phyloP scores from a whole-genome alignment of 1,284 basidiomycete species.

The Chondrostereum purpureum region DNA sequence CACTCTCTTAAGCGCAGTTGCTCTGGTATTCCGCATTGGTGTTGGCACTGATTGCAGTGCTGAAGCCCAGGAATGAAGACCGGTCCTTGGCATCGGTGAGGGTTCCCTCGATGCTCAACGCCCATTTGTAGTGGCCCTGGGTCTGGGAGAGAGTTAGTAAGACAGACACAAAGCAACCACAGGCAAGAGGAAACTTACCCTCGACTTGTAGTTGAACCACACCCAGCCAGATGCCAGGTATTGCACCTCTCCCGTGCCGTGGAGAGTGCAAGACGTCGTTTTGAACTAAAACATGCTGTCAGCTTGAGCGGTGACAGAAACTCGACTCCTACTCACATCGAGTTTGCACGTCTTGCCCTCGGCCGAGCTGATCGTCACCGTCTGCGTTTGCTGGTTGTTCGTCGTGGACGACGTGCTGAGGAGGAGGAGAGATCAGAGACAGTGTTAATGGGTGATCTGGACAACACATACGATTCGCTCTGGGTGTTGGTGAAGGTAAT shows the following conservation, averaged over 20 bases:
- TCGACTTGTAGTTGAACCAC: too few species aligned
- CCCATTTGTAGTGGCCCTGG: too few species aligned
- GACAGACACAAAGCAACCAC: too few species aligned
- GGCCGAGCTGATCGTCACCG: background rate
- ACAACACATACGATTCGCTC: background rate
- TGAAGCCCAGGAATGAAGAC: background rate
- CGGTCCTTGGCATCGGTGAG: background rate
- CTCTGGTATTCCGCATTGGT: too few species aligned
- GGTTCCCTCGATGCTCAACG: too few species aligned
- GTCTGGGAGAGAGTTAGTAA: too few species aligned
- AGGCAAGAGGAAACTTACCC: slow-evolving; percentile 18
- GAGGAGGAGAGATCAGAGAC: too few species aligned
- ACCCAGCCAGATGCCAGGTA: slow-evolving; percentile 20
- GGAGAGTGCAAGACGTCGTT: slow-evolving; percentile 16
- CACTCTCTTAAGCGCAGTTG: too few species aligned
- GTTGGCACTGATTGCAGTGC: background rate
- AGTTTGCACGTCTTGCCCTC: slow-evolving; percentile 5
- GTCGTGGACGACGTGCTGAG: background rate
- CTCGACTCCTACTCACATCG: background rate
- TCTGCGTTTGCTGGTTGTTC: background rate
- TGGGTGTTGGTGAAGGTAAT: background rate
- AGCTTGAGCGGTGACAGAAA: background rate
- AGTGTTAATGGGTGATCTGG: too few species aligned
- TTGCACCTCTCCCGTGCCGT: slow-evolving; percentile 16
- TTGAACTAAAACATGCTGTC: slow-evolving; percentile 11